Evolutionary conservation across 805 yeast species (phyloP).

Genomic region (Saccharomyces kudriavzevii): DNA sequence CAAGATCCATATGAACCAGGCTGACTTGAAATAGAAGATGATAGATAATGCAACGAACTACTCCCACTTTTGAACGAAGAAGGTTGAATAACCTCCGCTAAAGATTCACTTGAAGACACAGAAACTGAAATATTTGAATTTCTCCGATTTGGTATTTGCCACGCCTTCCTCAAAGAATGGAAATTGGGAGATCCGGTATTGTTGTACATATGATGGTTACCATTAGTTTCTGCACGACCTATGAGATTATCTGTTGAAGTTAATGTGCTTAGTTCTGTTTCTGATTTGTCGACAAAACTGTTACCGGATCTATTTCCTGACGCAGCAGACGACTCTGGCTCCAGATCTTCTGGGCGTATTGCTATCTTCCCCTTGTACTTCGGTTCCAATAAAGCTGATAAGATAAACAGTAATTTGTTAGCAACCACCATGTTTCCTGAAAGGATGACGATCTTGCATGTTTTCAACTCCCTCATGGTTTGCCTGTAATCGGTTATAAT

Average conservation of each 20-base stretch:
- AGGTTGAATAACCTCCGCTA: constrained; percentile 28
- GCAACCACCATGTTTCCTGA: constrained; percentile 56
- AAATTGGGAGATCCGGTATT: constrained; percentile 17
- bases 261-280: not conserved
- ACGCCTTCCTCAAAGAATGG: constrained; percentile 26
- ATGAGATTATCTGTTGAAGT: not conserved
- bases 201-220: not conserved
- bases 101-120: constrained; percentile 25
- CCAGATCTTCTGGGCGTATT: not conserved
- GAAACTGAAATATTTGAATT: constrained; percentile 25
- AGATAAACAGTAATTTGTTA: constrained; percentile 46
- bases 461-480: constrained; percentile 21
- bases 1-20: constrained; percentile 29
- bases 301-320: not conserved
- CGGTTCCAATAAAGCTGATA: constrained; percentile 43
- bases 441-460: constrained; percentile 46
- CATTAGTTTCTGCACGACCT: not conserved
- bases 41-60: constrained; percentile 32
- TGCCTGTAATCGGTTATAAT: constrained; percentile 21
- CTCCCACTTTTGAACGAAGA: constrained; percentile 31
- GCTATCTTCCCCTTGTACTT: constrained; percentile 15
- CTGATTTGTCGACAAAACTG: not conserved
- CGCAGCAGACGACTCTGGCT: not conserved
- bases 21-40: constrained; percentile 33
- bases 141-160: constrained; percentile 35